phyloP scores from a whole-genome alignment of 805 yeast species.

The Sugiyamaella lignohabitans region DNA sequence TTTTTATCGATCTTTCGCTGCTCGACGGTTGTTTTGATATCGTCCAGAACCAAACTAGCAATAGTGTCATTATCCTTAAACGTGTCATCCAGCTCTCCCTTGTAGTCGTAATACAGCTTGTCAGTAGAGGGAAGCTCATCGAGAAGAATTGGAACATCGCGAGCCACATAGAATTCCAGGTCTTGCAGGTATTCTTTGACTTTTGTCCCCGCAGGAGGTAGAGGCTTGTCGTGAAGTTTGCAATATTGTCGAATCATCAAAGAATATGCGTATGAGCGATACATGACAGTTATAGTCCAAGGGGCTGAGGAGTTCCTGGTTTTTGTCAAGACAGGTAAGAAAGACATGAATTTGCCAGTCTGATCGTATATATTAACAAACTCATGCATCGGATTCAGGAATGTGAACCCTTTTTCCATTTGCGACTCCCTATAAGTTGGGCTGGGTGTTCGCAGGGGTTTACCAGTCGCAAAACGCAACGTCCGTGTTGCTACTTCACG shows the following conservation, averaged over 20 bases:
- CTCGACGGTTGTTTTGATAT: too few species aligned
- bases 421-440: neutral
- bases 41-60: neutral
- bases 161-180: neutral
- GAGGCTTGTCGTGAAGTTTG: neutral
- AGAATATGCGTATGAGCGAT: conserved; percentile 1
- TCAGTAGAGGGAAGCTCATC: neutral
- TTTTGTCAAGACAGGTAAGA: too few species aligned
- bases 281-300: neutral
- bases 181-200: neutral
- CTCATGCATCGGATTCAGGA: neutral
- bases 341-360: neutral
- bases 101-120: neutral
- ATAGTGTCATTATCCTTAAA: too few species aligned
- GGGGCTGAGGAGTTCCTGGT: neutral
- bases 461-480: too few species aligned
- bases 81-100: neutral
- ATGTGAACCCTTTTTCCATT: neutral
- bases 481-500: neutral
- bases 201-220: neutral
- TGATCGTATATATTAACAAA: neutral
- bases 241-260: neutral
- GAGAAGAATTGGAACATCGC: neutral
- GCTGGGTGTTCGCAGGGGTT: neutral
- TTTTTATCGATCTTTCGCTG: neutral